Evolutionary conservation across 1,284 basidiomycete species (phyloP), one percentile per base, ranked within the genome.

Genomic region (Pulveroboletus sp.): DNA sequence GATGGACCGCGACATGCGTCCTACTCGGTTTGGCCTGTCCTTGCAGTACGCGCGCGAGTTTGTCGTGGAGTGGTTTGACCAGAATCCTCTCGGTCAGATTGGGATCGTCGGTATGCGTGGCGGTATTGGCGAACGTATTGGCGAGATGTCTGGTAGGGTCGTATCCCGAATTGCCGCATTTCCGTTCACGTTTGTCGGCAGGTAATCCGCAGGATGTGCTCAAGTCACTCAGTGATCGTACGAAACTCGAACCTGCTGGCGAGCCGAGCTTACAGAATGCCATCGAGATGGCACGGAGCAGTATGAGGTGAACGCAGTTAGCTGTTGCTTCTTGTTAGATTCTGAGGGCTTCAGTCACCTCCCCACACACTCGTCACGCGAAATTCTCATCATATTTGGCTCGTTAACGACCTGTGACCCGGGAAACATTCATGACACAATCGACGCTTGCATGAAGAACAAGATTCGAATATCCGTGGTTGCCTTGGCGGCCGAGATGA

Each of bases 41-140:
- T 75, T 99, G 39, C 89, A 94, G 67, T 96, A 96, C 69, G 83
- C 94, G 18, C 83, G 92, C 54, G 90, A 94, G 62, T 99, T 99
- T 65, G 83, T 98, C 24, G 79, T 84, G 10, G 96, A 99, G 72
- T 99, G 96, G 93, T 99, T 98, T 74, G 97, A 99, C 75, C 97
- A 99, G 76, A 99, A 99, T 68, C 96, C 96, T 0, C 82, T 99
- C 20, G 95, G 96, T n/a, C 96, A 99, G 74, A 90, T 97, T 60
- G 94, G 92, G 5, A 76, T 96, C 28, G 91, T 96, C n/a, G 90
- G 91, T 10, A 93, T 98, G 85, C 81, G 95, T 22, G 86, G 91
- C 49, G 92, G 95, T 0, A 72, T 96, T 31, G 93, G 93, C 0
- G 94, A 97, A 71, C 83, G 92, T 4, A 77, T 97, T 39, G 85